Conservation (phyloP, 2,329 filamentous ascomycete species). For the Aspergillus neoniger region DNA sequence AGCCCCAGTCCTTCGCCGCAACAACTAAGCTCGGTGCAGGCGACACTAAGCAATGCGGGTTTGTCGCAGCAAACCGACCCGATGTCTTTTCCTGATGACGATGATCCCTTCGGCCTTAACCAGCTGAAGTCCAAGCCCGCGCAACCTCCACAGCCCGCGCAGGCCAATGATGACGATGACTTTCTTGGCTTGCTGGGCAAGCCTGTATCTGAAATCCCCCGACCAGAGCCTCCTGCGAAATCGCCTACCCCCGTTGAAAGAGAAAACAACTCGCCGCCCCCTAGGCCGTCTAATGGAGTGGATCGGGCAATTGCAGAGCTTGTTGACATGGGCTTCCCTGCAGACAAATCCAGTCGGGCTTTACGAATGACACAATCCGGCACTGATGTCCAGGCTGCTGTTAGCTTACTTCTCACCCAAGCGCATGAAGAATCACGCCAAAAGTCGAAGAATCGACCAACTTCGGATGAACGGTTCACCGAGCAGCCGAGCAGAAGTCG, state of each 20-base stretch:
- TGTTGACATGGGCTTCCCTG: constrained; percentile 90
- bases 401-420: constrained; percentile 86
- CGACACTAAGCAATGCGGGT: constrained; percentile 18
- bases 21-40: constrained; percentile 17
- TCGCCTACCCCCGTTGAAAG: constrained; percentile 18
- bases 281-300: constrained; percentile 53
- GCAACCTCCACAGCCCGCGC: constrained; percentile 50
- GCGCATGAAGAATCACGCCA: constrained; percentile 82
- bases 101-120: constrained; percentile 81
- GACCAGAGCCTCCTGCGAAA: constrained; percentile 32
- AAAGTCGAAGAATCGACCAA: constrained; percentile 53
- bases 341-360: constrained; percentile 78
- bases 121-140: constrained; percentile 59
- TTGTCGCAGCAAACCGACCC: constrained; percentile 23
- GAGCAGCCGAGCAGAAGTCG: constrained; percentile 28
- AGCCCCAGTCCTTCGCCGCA: constrained; percentile 35
- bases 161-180: constrained; percentile 58
- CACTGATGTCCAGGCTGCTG: constrained; percentile 79
- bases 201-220: constrained; percentile 57
- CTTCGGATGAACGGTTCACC: constrained; percentile 21
- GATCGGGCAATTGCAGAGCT: constrained; percentile 84
- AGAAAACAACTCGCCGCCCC: constrained; percentile 21
- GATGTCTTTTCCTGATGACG: constrained; percentile 57
- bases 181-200: constrained; percentile 63
- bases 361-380: constrained; percentile 78